phyloP scores from a whole-genome alignment of 768 basidiomycete species.

The Boletus tomentosulus region DNA sequence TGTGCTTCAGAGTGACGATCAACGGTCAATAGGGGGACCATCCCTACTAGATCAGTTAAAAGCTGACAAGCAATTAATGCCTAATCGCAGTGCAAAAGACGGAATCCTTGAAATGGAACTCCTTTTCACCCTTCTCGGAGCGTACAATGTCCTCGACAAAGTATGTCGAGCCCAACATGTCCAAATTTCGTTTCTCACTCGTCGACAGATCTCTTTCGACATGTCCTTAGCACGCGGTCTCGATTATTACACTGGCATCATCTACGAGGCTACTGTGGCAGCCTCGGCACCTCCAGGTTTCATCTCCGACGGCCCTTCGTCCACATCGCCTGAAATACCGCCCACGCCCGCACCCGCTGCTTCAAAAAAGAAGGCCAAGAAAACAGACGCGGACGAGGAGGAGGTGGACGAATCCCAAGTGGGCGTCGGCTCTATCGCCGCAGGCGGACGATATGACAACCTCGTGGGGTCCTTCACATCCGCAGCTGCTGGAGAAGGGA shows the following conservation, averaged over 20 bases:
- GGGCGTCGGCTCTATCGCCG: constrained; percentile 99
- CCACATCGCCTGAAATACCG: constrained; percentile 17
- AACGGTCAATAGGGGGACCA: constrained; percentile 55
- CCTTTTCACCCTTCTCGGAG: constrained; percentile 76
- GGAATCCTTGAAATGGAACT: constrained; percentile 85
- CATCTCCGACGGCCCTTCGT: constrained; percentile 46
- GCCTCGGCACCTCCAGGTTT: constrained; percentile 90
- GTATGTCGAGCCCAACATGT: constrained; percentile 35
- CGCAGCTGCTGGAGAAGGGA: constrained; percentile 71
- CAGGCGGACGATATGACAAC: constrained; percentile 93
- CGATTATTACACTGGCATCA: constrained; percentile 98
- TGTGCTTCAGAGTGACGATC: neutral
- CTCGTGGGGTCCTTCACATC: constrained; percentile 91
- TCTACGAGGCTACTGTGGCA: constrained; percentile 94
- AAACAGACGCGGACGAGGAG: constrained; percentile 47
- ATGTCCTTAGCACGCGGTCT: constrained; percentile 95
- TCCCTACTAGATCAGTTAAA: constrained; percentile 70
- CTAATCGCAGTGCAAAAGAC: constrained; percentile 70
- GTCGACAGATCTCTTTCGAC: constrained; percentile 82
- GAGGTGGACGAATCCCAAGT: constrained; percentile 91
- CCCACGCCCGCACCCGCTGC: constrained; percentile 8
- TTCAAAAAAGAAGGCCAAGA: constrained; percentile 39
- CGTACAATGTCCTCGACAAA: constrained; percentile 76
- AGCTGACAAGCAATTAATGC: constrained; percentile 57
- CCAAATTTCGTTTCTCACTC: neutral